Evolutionary conservation across 2,329 filamentous ascomycete genomes (phyloP), one percentile per base, ranked within the genome.

Genomic region (Nemania bipapillata): DNA sequence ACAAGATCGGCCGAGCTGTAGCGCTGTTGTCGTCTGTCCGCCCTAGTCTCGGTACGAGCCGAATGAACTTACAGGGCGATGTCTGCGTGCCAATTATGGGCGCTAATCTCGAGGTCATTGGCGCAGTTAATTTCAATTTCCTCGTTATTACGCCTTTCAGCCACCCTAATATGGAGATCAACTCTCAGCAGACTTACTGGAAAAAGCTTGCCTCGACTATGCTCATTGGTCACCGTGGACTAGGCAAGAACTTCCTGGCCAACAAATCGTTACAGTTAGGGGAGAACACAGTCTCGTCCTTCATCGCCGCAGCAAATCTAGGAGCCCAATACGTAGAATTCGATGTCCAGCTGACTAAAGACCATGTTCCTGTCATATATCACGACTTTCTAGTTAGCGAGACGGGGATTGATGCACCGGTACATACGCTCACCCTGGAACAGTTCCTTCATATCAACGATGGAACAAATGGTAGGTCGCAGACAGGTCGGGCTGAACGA

Each of bases 331-430:
- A 91, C 74, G 89, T 91, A 54, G 89, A 91, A 74, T 90, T 92
- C 76, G 96, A 99, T 78, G 96, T 99, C 0, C 96, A 99, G 79
- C 84, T 99, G 45, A 99, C 96, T n/a, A 99, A 99, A 77, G 96
- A 99, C 78, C 94, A 96, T 75, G 94, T 99, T 1, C 96, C 96
- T 0, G 95, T 99, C 72, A 97, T 99, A 76, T 99, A 99, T 78
- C 96, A 99, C 78, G 96, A 99, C 80, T 99, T 99, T 77, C 85
- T 98, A 15, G 96, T 99, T 79, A 97, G 94, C 77, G 96, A 99
- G 81, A 98, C 96, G 0, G 96, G 96, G 9, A 96, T 97, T 62
- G 96, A 99, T 77, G 96, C 96, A 0, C 96, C 96, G 0, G 95
- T 99, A 1, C 96, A 99, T 78, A 97, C 93, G 0, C 84, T 99